Evolutionary conservation across 75 land plant genomes (phyloP), one percentile per base, ranked within the genome.

Genomic region (Cryptomeria japonica): DNA sequence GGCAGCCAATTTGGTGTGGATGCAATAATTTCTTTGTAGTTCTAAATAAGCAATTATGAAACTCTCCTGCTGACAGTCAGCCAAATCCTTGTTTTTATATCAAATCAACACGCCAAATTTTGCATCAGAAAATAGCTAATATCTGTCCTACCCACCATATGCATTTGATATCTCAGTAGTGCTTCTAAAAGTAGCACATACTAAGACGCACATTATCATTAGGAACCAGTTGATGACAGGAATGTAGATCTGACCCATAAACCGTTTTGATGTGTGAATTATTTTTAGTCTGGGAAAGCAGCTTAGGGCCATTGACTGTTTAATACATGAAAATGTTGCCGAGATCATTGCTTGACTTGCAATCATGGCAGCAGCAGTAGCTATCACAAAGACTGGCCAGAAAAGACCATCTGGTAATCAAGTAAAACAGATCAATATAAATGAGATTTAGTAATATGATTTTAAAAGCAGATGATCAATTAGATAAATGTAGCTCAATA

Each of bases 311-410:
- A 94, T 93, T 53, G 97, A 87, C 86, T 95, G 95, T 83, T 95
- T 94, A 41, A 97, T 88, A 87, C 96, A 93, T 85, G 99, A 97
- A 84, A 93, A 97, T 51, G 97, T 94, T 75, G 97, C 99, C 25
- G 98, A 97, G 64, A 97, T 97, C 98, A 97, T 97, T 25, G 98
- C 97, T 89, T 97, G 98, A 80, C 98, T 97, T 38, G 99, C 99
- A 89, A 97, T 96, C 91, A 96, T 90, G 32, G 99, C 97, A 49
- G 99, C 99, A 86, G 90, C 86, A 3, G 99, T 96, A 47, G 99
- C 99, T 39, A 95, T 89, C 47, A 93, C 95, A 87, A 97, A 95
- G 56, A 95, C 91, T 15, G 99, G 99, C 99, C 99, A 97, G 92
- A 96, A 97, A 31, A 97, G 85, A 38, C 89, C 49, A 61, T 89